Evolutionary conservation across 208 protist species (phyloP), one percentile per base, ranked within the genome.

Genomic region (Trypanosoma melophagium): DNA sequence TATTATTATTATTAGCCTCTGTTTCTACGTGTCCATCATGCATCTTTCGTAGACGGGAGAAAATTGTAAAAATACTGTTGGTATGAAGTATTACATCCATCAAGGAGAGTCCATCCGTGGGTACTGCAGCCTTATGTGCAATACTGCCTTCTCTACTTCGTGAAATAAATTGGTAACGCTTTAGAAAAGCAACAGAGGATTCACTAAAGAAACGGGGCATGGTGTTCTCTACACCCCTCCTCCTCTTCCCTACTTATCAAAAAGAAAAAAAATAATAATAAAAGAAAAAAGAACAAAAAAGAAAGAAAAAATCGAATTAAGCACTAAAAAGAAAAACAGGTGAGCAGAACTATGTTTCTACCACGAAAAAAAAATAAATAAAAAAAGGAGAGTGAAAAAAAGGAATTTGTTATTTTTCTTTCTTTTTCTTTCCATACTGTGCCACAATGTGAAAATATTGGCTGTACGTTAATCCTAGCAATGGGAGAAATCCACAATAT

Each of bases 401-500:
- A 49, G 19, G 31, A 49, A 55, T 21, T 35, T 19, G 12, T 47
- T 8, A 17, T 47, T 22, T 7, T n/a, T 7, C 17, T 40, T 2
- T 22, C 49, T 58, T 0, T 19, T 14, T 57, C 9, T 1, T 13
- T 49, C 25, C 54, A 8, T 24, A 52, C 31, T 19, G 12, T 47
- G 14, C 28, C 28, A 35, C 5, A 35, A 35, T 35, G 28, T 35
- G 28, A 35, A 35, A 35, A 1, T 35, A 35, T 35, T 5, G 28
- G 28, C 28, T 35, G 28, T 7, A 35, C 28, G 28, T 5, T 35
- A 7, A 7, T 47, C 25, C 35, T 79, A 94, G 42, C 75, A 84
- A 62, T 89, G 80, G 0, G 86, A 89, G 69, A 95, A 95, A 69
- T 93, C 86, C 8, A 86, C 74, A 42, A 90, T 70, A 60, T 92